These are phyloP conservation scores for Albizia julibrissin DNA, from an alignment of 306 rosid genomes.

Conservation along the genomic window DNA sequence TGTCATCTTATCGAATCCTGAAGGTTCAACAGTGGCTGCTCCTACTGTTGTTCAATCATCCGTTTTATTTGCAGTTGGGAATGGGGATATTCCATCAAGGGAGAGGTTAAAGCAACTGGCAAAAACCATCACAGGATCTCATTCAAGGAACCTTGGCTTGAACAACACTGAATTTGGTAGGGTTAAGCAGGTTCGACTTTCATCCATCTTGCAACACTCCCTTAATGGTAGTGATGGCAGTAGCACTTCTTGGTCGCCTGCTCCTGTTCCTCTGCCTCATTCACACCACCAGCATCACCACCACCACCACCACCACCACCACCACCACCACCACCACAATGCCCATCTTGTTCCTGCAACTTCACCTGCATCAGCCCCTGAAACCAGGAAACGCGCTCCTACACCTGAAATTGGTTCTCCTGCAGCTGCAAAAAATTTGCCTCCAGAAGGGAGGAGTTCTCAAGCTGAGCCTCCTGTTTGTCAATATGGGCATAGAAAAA, in stretches of 20 bases:
- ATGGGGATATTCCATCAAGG: slow-evolving; percentile 65
- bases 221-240: slow-evolving; percentile 59
- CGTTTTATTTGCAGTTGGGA: slow-evolving; percentile 67
- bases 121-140: slow-evolving; percentile 77
- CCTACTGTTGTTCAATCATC: slow-evolving; percentile 74
- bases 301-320: slow-evolving; percentile 40
- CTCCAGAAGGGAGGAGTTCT: slow-evolving; percentile 49
- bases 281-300: slow-evolving; percentile 17
- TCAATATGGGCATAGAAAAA: slow-evolving; percentile 44
- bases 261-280: slow-evolving; percentile 69
- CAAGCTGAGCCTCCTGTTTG: slow-evolving; percentile 68
- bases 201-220: slow-evolving; percentile 71
- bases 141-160: slow-evolving; percentile 83
- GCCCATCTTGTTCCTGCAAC: slow-evolving; percentile 53
- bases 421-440: slow-evolving; percentile 38
- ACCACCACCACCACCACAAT: slow-evolving; percentile 49
- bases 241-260: slow-evolving; percentile 54
- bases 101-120: slow-evolving; percentile 81
- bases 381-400: slow-evolving; percentile 35
- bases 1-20: slow-evolving; percentile 60
- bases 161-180: slow-evolving; percentile 84
- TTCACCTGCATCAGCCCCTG: slow-evolving; percentile 62
- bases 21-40: slow-evolving; percentile 74
- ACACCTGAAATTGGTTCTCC: slow-evolving; percentile 58
- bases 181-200: slow-evolving; percentile 91